Evolutionary conservation across 139 green algal genomes (phyloP).

Genomic region (Zygnema cylindricum): DNA sequence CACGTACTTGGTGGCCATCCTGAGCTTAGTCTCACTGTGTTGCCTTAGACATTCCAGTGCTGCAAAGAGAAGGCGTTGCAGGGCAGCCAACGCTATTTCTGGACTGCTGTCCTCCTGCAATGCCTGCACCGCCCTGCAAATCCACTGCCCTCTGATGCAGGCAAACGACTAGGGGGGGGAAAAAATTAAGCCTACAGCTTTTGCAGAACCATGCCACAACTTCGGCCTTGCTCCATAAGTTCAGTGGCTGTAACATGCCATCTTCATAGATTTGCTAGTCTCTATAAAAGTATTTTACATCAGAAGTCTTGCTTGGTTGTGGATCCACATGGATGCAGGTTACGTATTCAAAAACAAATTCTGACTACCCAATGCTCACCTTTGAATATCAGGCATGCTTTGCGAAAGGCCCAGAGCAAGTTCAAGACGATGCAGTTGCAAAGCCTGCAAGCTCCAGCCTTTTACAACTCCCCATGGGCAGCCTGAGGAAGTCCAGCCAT

Average conservation of each 20-base stretch:
- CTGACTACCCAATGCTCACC: background rate
- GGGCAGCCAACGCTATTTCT: background rate
- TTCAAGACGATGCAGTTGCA: conserved; percentile 7
- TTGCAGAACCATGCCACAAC: too few species aligned
- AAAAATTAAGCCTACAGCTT: too few species aligned
- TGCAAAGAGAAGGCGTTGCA: background rate
- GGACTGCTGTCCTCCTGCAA: background rate
- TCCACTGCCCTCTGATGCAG: too few species aligned
- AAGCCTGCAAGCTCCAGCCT: conserved; percentile 15
- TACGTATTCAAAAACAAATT: background rate
- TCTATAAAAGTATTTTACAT: background rate
- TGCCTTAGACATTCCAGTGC: background rate
- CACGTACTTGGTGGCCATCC: background rate
- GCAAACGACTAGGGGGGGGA: too few species aligned
- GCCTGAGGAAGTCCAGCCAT: background rate
- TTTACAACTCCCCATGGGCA: background rate
- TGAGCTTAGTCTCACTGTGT: background rate
- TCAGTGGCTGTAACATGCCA: background rate
- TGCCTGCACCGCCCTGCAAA: background rate
- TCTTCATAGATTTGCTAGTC: background rate
- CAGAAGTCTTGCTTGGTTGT: background rate
- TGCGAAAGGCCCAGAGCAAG: conserved; percentile 1
- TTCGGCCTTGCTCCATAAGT: too few species aligned
- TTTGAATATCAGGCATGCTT: background rate
- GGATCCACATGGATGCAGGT: background rate